A percentile compares a stretch with the other conserved stretches of the same genome.
These are phyloP conservation scores for Pseudozyma flocculosa DNA, from an alignment of 1,284 basidiomycete genomes.

Conservation along the genomic window DNA sequence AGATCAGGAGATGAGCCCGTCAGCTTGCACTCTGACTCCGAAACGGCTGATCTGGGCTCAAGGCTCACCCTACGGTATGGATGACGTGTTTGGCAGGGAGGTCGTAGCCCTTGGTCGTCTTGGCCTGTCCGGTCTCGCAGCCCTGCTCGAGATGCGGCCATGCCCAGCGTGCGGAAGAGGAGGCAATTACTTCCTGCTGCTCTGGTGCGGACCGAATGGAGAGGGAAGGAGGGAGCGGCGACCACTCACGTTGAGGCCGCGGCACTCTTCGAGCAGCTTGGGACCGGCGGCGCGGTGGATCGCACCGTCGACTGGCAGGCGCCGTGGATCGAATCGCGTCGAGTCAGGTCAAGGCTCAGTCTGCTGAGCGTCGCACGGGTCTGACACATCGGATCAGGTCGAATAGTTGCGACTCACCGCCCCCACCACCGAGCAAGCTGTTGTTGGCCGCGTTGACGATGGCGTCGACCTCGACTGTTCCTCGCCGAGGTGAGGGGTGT, in stretches of 20 bases:
- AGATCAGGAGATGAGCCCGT: constrained; percentile 1
- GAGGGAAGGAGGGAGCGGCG: background rate
- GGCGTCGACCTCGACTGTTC: constrained; percentile 36
- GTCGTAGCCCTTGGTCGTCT: constrained; percentile 66
- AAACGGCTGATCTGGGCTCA: constrained; percentile 53
- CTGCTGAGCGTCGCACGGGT: too few relatives aligned
- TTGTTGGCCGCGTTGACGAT: constrained; percentile 55
- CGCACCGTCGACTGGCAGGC: constrained; percentile 69
- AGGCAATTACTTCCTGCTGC: too few relatives aligned
- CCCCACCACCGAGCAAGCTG: constrained; percentile 48
- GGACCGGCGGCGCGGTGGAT: constrained; percentile 83
- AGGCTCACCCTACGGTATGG: constrained; percentile 87
- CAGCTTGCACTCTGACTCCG: background rate
- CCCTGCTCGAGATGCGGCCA: too few relatives aligned
- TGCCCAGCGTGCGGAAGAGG: too few relatives aligned
- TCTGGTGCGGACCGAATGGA: too few relatives aligned
- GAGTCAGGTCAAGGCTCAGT: too few relatives aligned
- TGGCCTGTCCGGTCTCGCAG: constrained; percentile 77
- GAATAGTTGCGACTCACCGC: constrained; percentile 24
- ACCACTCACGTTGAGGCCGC: constrained; percentile 18
- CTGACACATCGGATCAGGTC: too few relatives aligned
- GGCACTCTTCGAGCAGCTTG: constrained; percentile 73
- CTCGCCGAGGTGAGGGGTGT: constrained; percentile 4
- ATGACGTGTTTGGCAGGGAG: constrained; percentile 71
- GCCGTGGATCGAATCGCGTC: too few relatives aligned